phyloP scores from a whole-genome alignment of 2,329 filamentous ascomycete species.

The Trichoderma aggressivum region DNA sequence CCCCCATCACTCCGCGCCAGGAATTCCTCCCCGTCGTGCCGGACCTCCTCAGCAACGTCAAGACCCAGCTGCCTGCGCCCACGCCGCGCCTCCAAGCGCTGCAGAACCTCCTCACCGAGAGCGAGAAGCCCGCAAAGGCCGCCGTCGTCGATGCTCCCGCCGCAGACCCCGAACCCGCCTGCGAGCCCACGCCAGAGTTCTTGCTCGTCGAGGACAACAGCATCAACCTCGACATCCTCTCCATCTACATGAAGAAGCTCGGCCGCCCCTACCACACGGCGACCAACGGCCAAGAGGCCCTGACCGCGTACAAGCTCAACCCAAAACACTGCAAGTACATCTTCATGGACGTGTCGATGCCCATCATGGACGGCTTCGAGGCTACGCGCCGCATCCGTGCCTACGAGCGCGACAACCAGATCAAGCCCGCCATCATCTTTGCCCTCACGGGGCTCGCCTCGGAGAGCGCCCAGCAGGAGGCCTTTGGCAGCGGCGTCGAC shows the following conservation, averaged over 20 bases:
- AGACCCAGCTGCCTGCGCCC: neutral
- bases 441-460: constrained; percentile 53
- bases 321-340: constrained; percentile 30
- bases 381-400: constrained; percentile 49
- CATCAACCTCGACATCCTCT: constrained; percentile 25
- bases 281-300: constrained; percentile 34
- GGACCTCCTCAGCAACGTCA: neutral
- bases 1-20: neutral
- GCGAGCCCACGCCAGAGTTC: constrained; percentile 7
- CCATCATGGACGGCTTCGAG: constrained; percentile 52
- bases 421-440: constrained; percentile 45
- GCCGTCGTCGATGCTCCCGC: neutral
- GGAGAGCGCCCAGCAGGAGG: constrained; percentile 48
- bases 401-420: constrained; percentile 42
- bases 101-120: neutral
- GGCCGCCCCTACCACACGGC: constrained; percentile 30
- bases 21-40: neutral
- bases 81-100: neutral
- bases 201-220: constrained; percentile 20
- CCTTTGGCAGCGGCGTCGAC: constrained; percentile 51
- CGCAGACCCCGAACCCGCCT: neutral
- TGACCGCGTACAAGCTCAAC: constrained; percentile 29
- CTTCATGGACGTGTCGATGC: constrained; percentile 55
- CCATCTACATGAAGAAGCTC: constrained; percentile 36
- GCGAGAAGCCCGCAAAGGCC: neutral